Evolutionary conservation across 805 yeast species (phyloP).

Genomic region (Candida railenensis): DNA sequence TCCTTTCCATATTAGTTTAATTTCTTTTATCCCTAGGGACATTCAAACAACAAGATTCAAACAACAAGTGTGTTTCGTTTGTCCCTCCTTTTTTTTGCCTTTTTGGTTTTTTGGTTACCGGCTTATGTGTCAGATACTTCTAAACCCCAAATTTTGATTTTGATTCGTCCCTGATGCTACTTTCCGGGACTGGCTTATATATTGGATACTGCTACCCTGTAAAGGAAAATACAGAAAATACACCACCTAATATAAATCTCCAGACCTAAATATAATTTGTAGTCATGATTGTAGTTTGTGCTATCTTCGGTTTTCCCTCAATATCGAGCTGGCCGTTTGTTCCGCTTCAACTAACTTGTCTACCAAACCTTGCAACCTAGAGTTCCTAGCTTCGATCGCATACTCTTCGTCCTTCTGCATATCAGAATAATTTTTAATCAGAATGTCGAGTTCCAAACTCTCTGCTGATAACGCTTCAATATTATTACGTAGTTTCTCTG

Average conservation of each 20-base stretch:
- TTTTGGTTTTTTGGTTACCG: not conserved
- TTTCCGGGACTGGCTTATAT: not conserved
- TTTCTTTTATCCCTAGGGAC: not conserved
- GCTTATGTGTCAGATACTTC: not conserved
- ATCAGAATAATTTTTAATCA: slow-evolving; percentile 10
- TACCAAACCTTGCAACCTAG: slow-evolving; percentile 20
- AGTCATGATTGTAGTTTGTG: not conserved
- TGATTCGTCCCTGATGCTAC: not conserved
- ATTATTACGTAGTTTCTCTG: slow-evolving; percentile 6
- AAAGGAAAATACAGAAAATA: no score
- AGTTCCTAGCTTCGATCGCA: slow-evolving; percentile 17
- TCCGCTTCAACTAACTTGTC: slow-evolving; percentile 19
- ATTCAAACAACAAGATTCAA: no score
- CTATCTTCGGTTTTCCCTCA: not conserved
- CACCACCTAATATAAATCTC: not conserved
- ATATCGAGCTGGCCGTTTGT: slow-evolving; percentile 5
- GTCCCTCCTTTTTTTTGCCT: no score
- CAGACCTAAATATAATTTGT: not conserved
- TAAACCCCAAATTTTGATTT: no score
- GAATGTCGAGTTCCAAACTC: slow-evolving; percentile 14
- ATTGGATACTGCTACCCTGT: not conserved
- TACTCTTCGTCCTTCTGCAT: slow-evolving; percentile 17
- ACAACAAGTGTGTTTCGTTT: no score
- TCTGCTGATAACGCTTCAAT: slow-evolving; percentile 11
- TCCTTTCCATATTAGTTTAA: not conserved